Evolutionary conservation across 805 yeast genomes (phyloP).

Genomic region (Schwanniomyces sp.): DNA sequence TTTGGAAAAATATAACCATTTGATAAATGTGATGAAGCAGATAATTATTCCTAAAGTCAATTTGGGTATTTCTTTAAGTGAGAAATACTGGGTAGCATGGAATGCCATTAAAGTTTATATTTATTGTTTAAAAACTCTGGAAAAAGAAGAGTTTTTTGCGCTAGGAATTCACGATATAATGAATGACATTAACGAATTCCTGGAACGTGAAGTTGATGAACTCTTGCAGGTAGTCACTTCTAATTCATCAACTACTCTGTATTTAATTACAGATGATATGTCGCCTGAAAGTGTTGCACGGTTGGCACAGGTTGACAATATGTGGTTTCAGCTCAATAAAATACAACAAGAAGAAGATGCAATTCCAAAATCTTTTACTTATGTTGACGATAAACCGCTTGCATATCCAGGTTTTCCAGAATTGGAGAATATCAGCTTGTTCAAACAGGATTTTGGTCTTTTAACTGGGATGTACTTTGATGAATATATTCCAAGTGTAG

Average conservation of each 20-base stretch:
- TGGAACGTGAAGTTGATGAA: not conserved
- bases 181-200: not conserved
- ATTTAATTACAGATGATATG: not conserved
- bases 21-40: not conserved
- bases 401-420: not conserved
- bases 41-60: not conserved
- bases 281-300: not conserved
- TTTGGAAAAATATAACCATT: not conserved
- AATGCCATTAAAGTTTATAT: constrained; percentile 15
- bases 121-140: constrained; percentile 1
- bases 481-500: not conserved
- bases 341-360: constrained; percentile 3
- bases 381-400: not conserved
- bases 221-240: not conserved
- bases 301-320: constrained; percentile 10
- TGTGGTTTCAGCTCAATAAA: constrained; percentile 10
- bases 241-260: not conserved
- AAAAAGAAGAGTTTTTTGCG: not conserved
- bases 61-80: constrained; percentile 11
- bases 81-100: constrained; percentile 40
- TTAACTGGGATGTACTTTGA: not conserved
- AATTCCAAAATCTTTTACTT: constrained; percentile 2
- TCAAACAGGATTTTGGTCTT: constrained; percentile 4
- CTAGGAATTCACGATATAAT: constrained; percentile 3
- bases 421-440: not conserved